Evolutionary conservation across 495 filamentous ascomycete genomes (phyloP).

Genomic region (Neohortaea acidophila): DNA sequence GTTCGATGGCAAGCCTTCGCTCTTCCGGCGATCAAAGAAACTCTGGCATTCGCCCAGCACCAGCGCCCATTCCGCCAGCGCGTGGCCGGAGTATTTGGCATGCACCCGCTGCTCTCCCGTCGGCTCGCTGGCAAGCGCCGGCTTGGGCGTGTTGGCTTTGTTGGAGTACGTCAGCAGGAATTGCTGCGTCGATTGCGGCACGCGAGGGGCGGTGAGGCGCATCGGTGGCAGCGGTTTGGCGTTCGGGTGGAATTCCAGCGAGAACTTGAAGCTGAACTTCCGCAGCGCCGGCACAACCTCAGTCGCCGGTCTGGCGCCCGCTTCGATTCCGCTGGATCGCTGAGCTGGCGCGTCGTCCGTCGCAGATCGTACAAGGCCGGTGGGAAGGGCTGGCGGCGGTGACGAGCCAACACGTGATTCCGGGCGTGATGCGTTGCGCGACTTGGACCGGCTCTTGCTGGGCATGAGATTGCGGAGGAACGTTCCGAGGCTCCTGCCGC

Average conservation of each 20-base stretch:
- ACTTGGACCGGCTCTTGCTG: slow-evolving; percentile 13
- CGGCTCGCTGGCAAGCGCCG: slow-evolving; percentile 19
- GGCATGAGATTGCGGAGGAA: slow-evolving; percentile 16
- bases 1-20: slow-evolving; percentile 67
- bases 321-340: not conserved
- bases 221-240: slow-evolving; percentile 40
- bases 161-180: slow-evolving; percentile 30
- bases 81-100: slow-evolving; percentile 68
- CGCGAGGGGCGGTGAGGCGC: slow-evolving; percentile 53
- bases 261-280: slow-evolving; percentile 60
- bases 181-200: slow-evolving; percentile 56
- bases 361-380: slow-evolving; percentile 5
- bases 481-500: slow-evolving; percentile 9
- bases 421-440: slow-evolving; percentile 7
- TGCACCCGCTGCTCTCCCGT: slow-evolving; percentile 23
- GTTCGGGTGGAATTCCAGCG: slow-evolving; percentile 56
- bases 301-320: not conserved
- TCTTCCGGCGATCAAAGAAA: slow-evolving; percentile 74
- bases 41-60: slow-evolving; percentile 79
- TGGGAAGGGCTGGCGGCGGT: not conserved
- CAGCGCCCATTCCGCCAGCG: slow-evolving; percentile 79
- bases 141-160: slow-evolving; percentile 1
- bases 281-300: slow-evolving; percentile 21
- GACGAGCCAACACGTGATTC: not conserved
- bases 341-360: slow-evolving; percentile 7